These are phyloP conservation scores for Ustilago bromivora DNA, from an alignment of 1,284 basidiomycete species.

Conservation along the genomic window DNA sequence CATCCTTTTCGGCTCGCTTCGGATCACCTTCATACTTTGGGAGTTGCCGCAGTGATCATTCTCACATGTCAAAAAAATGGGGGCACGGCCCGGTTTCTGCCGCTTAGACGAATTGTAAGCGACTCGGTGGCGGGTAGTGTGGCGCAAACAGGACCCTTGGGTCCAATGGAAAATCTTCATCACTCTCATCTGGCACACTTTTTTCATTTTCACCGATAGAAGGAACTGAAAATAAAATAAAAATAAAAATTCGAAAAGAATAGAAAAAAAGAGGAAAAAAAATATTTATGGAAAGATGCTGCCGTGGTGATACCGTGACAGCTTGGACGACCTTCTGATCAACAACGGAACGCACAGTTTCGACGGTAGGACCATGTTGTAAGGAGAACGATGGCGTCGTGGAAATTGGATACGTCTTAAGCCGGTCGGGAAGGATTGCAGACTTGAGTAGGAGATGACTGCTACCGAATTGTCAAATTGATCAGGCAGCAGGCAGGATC, in stretches of 20 bases:
- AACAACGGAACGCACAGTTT: neutral
- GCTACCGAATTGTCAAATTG: no score
- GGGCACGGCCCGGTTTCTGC: conserved; percentile 3
- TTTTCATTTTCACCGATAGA: no score
- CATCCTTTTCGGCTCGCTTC: neutral
- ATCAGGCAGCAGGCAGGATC: no score
- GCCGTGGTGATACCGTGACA: no score
- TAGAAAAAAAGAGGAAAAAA: neutral
- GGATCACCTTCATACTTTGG: neutral
- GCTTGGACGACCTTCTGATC: neutral
- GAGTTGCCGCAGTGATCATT: neutral
- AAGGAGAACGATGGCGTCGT: no score
- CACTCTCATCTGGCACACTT: conserved; percentile 3
- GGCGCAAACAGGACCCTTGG: conserved; percentile 18
- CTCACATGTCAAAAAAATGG: neutral
- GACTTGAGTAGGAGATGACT: no score
- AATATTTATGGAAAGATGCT: neutral
- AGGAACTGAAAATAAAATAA: no score
- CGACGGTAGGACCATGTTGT: neutral
- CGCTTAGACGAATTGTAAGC: neutral
- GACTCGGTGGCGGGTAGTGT: neutral
- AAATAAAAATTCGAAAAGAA: neutral
- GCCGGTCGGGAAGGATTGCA: no score
- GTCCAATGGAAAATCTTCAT: conserved; percentile 17
- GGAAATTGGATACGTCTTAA: no score